A percentile compares a stretch with the other conserved stretches of the same genome.
Evolutionary conservation across 2,329 filamentous ascomycete genomes (phyloP).

Genomic region (Fusarium hostae): DNA sequence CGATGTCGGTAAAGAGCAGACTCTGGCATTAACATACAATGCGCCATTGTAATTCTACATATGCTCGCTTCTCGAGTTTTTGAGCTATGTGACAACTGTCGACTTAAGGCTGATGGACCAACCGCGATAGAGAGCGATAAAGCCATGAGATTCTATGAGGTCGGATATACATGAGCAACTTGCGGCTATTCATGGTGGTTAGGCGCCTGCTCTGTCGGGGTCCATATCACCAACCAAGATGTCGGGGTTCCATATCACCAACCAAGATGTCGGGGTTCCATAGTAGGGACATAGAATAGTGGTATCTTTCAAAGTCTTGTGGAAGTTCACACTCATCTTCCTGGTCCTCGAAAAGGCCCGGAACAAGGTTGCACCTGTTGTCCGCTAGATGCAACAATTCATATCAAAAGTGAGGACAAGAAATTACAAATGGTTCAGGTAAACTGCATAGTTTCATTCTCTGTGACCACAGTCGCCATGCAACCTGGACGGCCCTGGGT

Average conservation of each 20-base stretch:
- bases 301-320: background rate
- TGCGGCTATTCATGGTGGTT: background rate
- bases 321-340: background rate
- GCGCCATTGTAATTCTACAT: background rate
- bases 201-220: background rate
- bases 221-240: background rate
- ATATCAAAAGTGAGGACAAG: background rate
- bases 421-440: background rate
- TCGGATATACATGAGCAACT: background rate
- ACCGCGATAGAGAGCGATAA: background rate
- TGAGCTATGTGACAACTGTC: background rate
- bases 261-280: no score
- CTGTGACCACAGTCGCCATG: background rate
- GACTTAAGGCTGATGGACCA: background rate
- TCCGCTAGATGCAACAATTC: background rate
- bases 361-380: constrained; percentile 5
- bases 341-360: constrained; percentile 23
- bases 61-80: background rate
- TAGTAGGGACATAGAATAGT: background rate
- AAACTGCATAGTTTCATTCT: constrained; percentile 1
- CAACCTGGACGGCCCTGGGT: background rate
- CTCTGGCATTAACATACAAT: background rate
- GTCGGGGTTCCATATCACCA: no score
- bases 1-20: constrained; percentile 26
- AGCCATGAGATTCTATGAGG: background rate